A percentile compares a stretch with the other conserved stretches of the same genome.
Conservation (phyloP, 805 yeast species). For the Wickerhamiella nectarea region DNA sequence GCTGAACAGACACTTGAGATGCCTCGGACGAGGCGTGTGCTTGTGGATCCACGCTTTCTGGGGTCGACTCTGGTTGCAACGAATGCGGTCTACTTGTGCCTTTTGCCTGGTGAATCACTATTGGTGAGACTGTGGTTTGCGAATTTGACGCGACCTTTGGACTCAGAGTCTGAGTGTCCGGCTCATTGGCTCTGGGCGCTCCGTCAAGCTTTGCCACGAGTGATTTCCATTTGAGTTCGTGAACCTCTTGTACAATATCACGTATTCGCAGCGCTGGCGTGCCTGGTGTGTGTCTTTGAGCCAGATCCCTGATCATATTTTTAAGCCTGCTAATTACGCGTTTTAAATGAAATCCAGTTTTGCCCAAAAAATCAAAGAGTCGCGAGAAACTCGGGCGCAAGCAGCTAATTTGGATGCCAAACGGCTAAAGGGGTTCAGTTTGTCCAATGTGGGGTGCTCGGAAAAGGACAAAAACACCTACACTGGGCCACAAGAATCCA, state of each 20-base stretch:
- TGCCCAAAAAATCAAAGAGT: slow-evolving; percentile 1
- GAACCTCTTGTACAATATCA: background rate
- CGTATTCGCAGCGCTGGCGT: background rate
- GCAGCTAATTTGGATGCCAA: background rate
- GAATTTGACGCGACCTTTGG: too few species aligned
- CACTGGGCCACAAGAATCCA: background rate
- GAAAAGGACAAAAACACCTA: background rate
- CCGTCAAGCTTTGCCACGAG: too few species aligned
- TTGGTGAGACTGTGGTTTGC: too few species aligned
- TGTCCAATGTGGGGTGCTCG: slow-evolving; percentile 7
- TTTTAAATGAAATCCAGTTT: background rate
- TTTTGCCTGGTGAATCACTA: too few species aligned
- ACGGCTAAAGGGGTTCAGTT: background rate
- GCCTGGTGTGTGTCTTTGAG: background rate
- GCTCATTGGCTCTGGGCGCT: too few species aligned
- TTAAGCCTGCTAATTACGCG: background rate
- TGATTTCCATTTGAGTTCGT: background rate
- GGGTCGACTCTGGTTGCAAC: too few species aligned
- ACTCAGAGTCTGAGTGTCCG: too few species aligned
- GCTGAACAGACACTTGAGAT: too few species aligned
- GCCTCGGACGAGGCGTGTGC: too few species aligned
- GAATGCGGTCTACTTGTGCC: too few species aligned
- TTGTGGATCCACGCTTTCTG: too few species aligned
- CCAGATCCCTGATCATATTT: background rate
- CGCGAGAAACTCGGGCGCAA: background rate